Base-by-base conservation (phyloP, 202 grass and related monocot species). In the Digitaria exilis region DNA sequence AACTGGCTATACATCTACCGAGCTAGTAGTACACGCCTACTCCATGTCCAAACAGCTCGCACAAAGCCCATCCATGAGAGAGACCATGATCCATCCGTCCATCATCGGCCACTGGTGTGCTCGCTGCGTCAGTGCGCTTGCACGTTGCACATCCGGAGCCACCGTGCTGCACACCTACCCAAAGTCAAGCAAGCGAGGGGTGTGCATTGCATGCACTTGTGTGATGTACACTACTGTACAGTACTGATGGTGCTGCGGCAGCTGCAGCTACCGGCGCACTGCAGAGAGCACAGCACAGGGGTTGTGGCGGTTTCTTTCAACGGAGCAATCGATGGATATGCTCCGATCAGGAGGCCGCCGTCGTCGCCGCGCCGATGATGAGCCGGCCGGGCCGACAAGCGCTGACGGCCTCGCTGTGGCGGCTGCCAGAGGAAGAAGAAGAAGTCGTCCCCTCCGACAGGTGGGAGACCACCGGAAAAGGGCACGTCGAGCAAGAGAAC, bases 401-500 rank as follows among this genome's bases (percentile, higher is more conserved):
- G 39, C 83, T 82, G 74, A 70, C 43, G 84, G 28, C 24, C 48
- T 24, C 54, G 54, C 60, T n/a, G n/a, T n/a, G n/a, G n/a, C n/a
- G n/a, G n/a, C n/a, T 72, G 87, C 37, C 71, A 78, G 84, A 86
- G 37, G 68, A 60, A 81, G 76, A 82, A 82, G 88, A 77, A 73
- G 63, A 28, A 69, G 66, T n/a, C 54, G 2, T 1, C 54, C 54
- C 19, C 3, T 18, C 5, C 1, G 54, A n/a, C 7, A 4, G n/a
- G 70, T 81, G 82, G 58, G 69, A 76, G 77, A 80, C 87, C 82
- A 83, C 79, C 52, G 21, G 21, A 4, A 29, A n/a, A n/a, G n/a
- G n/a, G n/a, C n/a, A n/a, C n/a, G n/a, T n/a, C 22, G 31, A 68
- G 74, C 69, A 90, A 87, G 83, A 84, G 68, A 87, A 84, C 75